Evolutionary conservation across 2,329 filamentous ascomycete species (phyloP), one percentile per base, ranked within the genome.

Genomic region (Beauveria varroae): DNA sequence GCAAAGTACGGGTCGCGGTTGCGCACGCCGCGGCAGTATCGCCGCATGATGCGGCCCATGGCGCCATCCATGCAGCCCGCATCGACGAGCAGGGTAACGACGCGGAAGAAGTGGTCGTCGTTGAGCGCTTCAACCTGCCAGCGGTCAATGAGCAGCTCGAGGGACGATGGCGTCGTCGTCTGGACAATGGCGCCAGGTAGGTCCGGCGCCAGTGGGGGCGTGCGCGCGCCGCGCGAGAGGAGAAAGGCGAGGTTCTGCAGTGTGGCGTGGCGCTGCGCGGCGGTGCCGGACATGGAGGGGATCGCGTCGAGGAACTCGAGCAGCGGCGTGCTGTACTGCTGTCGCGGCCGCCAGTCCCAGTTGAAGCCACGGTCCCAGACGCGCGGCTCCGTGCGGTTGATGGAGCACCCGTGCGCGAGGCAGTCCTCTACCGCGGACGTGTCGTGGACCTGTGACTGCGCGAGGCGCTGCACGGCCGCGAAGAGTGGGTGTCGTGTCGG

Each of bases 11-110:
- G 57, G 22, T 59, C 57, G 2, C 40, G 37, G 47, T 59, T 59
- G 57, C 47, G 47, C 12, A 49, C 26, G 18, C 57, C 57, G 3
- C 47, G 57, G 26, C 57, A 59, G 47, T 59, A 59, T 16, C 57
- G 57, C n/a, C 47, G 47, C 57, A 59, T 59, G 24, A 59, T 26
- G 24, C 57, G 57, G n/a, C 57, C 57, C 37, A 24, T 34, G 24
- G 47, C 57, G 22, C 47, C 57, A n/a, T 59, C 57, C 57, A 59
- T 59, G n/a, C 57, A 52, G 3, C 57, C 57, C 12, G 57, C 47
- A 1, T 59, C 57, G 12, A 59, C 57, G 18, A 59, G 40, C 37
- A 59, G 30, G 24, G 57, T 46, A 12, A 59, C 57, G 8, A 59
- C 30, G 24, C 47, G 10, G 37, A 59, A 59, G 47, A 59, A 52